Percentiles rank a stretch among this genome's conserved stretches.
These are phyloP conservation scores for Penicillium sp. DNA, from an alignment of 2,329 filamentous ascomycete genomes.

Conservation along the genomic window DNA sequence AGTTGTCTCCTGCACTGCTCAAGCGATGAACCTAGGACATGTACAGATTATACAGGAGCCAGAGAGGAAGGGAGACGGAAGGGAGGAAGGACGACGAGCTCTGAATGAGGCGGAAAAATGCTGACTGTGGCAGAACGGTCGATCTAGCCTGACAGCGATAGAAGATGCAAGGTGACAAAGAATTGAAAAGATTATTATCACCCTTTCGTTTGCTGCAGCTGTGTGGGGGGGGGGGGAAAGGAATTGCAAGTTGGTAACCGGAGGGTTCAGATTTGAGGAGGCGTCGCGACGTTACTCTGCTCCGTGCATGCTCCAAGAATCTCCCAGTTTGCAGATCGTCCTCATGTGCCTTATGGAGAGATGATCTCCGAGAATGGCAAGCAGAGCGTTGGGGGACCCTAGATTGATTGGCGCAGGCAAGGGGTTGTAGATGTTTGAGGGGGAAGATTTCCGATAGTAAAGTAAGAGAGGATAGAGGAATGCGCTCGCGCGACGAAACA, in stretches of 20 bases:
- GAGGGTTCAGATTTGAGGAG: slow-evolving; percentile 28
- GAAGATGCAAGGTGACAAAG: slow-evolving; percentile 37
- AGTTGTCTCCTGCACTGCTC: slow-evolving; percentile 21
- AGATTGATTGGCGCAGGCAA: slow-evolving; percentile 28
- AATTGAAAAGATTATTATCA: slow-evolving; percentile 29
- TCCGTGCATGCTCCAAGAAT: slow-evolving; percentile 46
- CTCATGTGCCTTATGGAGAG: slow-evolving; percentile 35
- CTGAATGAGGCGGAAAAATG: slow-evolving; percentile 27
- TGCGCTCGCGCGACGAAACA: slow-evolving; percentile 33
- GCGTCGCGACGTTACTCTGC: slow-evolving; percentile 39
- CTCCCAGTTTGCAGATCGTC: slow-evolving; percentile 38
- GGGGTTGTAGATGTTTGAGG: slow-evolving; percentile 12
- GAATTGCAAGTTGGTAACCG: slow-evolving; percentile 24
- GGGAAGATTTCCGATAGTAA: slow-evolving; percentile 4
- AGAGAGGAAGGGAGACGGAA: slow-evolving; percentile 27
- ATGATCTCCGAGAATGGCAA: slow-evolving; percentile 30
- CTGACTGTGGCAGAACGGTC: slow-evolving; percentile 20
- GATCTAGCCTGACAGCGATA: slow-evolving; percentile 17
- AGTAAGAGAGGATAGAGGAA: slow-evolving; percentile 27
- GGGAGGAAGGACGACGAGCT: slow-evolving; percentile 20
- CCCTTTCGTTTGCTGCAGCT: slow-evolving; percentile 37
- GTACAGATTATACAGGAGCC: slow-evolving; percentile 33
- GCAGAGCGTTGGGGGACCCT: slow-evolving; percentile 27
- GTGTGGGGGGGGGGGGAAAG: slow-evolving; percentile 16
- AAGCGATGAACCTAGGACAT: slow-evolving; percentile 28